Evolutionary conservation across 2,329 filamentous ascomycete species (phyloP), one percentile per base, ranked within the genome.

Genomic region (Xylaria sp.): DNA sequence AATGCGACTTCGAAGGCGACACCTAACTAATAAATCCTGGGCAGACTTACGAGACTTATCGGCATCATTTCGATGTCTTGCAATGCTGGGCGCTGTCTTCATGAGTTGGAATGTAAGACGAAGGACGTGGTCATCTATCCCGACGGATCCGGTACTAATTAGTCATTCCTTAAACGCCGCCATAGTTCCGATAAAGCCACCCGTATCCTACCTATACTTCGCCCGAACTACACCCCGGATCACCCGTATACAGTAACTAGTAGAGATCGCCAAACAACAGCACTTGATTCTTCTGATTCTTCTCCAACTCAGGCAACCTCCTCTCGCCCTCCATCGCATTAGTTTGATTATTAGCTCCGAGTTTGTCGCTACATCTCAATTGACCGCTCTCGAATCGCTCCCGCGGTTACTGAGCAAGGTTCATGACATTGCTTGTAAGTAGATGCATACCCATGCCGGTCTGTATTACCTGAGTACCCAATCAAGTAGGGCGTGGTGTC

Each of bases 111-210:
- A 55, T 25, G 60, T 55, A 23, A 55, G 48, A 56, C 20, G 39
- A 30, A 58, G 8, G 28, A 41, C 53, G 15, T 45, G 23, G 39
- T 25, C 55, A 20, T 34, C 58, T 36, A 34, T 36, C 34, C 64
- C 64, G 64, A 63, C 43, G 25, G 45, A 63, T 53, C 65, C 65
- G 65, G 48, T 25, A 15, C 25, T 28, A 45, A 12, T 23, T 15
- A 39, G 23, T 39, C 46, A 28, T 55, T 13, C n/a, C 23, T 5
- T 58, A 41, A 36, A 62, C 58, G 41, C 32, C 50, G 45, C 30
- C 4, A 32, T 60, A 46, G 46, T 48, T 34, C 56, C 57, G 56
- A 46, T 60, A 60, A 55, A 55, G 25, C 56, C 56, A 65, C 48
- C 56, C 15, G n/a, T 50, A 18, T 30, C 12, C 20, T 15, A 8